Evolutionary conservation across 345 rosid species (phyloP).

Genomic region (Gossypium australe): DNA sequence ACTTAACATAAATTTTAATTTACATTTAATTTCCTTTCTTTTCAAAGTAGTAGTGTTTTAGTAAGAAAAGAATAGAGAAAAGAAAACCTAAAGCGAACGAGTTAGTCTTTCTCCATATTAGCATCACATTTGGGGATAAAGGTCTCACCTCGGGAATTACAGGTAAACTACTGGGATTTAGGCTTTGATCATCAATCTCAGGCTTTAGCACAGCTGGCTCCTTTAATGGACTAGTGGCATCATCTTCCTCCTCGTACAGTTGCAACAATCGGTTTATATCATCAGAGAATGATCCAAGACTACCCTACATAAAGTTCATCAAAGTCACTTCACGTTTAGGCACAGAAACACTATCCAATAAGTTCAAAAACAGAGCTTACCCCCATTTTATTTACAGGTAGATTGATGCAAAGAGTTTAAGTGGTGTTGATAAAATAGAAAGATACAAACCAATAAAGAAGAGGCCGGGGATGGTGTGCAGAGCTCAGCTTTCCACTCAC

Average conservation of each 20-base stretch:
- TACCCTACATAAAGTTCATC: conserved; percentile 42
- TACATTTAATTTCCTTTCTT: not conserved
- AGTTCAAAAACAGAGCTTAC: not conserved
- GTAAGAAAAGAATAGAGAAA: not conserved
- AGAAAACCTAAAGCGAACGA: not conserved
- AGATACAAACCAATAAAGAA: conserved; percentile 49
- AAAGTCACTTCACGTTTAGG: conserved; percentile 6
- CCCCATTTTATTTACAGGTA: not conserved
- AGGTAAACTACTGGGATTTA: conserved; percentile 20
- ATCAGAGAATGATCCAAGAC: conserved; percentile 53
- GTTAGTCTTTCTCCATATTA: not conserved
- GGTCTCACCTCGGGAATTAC: conserved; percentile 40
- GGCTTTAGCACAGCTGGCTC: conserved; percentile 38
- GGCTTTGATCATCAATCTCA: conserved; percentile 31
- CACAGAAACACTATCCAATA: not conserved
- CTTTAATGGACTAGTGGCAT: conserved; percentile 64
- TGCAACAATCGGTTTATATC: conserved; percentile 56
- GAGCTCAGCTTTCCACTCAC: conserved; percentile 75
- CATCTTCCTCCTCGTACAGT: conserved; percentile 61
- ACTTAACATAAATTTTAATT: not conserved
- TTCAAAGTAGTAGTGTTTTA: not conserved
- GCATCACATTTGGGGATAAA: conserved; percentile 5
- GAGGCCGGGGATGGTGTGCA: conserved; percentile 56
- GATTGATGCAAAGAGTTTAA: not conserved
- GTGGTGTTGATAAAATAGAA: not conserved